Base-by-base conservation (phyloP, 2,329 filamentous ascomycete genomes). In the Rutstroemia sp. region DNA sequence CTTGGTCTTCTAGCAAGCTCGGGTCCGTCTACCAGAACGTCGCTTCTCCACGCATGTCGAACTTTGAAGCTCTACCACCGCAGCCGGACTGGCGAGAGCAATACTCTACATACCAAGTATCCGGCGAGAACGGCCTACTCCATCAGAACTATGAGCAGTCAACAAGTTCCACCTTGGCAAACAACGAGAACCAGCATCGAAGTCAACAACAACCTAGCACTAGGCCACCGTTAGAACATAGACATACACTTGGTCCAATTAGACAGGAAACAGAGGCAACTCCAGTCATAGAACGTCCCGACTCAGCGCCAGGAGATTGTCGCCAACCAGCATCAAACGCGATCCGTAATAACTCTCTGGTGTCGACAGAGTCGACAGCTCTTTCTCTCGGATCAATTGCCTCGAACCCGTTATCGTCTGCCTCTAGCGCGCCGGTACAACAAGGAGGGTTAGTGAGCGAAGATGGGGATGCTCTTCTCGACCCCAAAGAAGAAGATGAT, bases 401-500 rank as follows among this genome's bases (percentile, higher is more conserved):
- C 48, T 70, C 72, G n/a, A 74, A 73, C 51, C 65, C 72, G n/a
- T 64, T 73, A 47, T 71, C 69, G 59, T 72, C 75, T 4, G 68
- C 67, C 49, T 72, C 75, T 19, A 51, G 63, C 68, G 47, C 67
- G 55, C 61, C 72, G 71, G 27, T 69, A 66, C 44, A 73, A 71
- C 57, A 75, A 75, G 38, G 73, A 72, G n/a, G 68, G 68, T 39
- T 63, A 51, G n/a, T 60, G 64, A 57, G 65, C 71, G 63, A 78
- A 75, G 65, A 78, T 78, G 47, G 77, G 78, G 46, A 76, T 76
- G 5, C 78, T 44, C 38, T 47, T 19, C 48, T 64, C 27, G 66
- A 67, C 21, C 55, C 67, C 4, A 69, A 68, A 57, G 66, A 68
- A 39, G 67, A 69, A 48, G 65, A 66, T 17, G 64, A 67, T 25